These are phyloP conservation scores for Parachlorella kessleri DNA, from an alignment of 139 green algal species.

Conservation along the genomic window DNA sequence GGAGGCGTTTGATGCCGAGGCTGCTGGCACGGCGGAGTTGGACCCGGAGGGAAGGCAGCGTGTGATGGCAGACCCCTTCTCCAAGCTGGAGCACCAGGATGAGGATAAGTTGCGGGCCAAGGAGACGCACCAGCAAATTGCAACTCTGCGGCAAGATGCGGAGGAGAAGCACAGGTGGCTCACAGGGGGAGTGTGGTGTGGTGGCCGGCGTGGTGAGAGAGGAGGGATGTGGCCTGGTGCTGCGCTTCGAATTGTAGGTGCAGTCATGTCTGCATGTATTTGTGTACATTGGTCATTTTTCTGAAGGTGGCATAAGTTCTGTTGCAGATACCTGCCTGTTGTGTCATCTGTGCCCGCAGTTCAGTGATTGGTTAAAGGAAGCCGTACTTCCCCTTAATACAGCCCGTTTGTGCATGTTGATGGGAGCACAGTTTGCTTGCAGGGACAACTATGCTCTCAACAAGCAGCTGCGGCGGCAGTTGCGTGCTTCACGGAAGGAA, in stretches of 20 bases:
- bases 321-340: background rate
- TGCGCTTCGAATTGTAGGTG: too few relatives aligned
- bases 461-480: slow-evolving; percentile 32
- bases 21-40: slow-evolving; percentile 61
- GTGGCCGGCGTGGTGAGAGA: too few relatives aligned
- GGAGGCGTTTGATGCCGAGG: slow-evolving; percentile 63
- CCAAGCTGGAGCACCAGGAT: slow-evolving; percentile 54
- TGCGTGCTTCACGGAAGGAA: slow-evolving; percentile 42
- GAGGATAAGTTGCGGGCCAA: slow-evolving; percentile 29
- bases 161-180: slow-evolving; percentile 31
- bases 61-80: slow-evolving; percentile 56
- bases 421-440: background rate
- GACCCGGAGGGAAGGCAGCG: slow-evolving; percentile 42
- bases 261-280: too few relatives aligned
- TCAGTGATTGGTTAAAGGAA: too few relatives aligned
- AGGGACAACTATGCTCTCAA: slow-evolving; percentile 49
- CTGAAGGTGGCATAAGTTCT: background rate
- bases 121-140: slow-evolving; percentile 31
- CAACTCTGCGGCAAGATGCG: slow-evolving; percentile 46
- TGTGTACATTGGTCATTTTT: too few relatives aligned
- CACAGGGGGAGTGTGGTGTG: too few relatives aligned
- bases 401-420: slow-evolving; percentile 6
- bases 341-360: too few relatives aligned
- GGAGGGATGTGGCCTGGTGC: too few relatives aligned
- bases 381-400: too few relatives aligned